Evolutionary conservation across 768 basidiomycete genomes (phyloP).

Genomic region (Tylopilus rubrobrunneus): DNA sequence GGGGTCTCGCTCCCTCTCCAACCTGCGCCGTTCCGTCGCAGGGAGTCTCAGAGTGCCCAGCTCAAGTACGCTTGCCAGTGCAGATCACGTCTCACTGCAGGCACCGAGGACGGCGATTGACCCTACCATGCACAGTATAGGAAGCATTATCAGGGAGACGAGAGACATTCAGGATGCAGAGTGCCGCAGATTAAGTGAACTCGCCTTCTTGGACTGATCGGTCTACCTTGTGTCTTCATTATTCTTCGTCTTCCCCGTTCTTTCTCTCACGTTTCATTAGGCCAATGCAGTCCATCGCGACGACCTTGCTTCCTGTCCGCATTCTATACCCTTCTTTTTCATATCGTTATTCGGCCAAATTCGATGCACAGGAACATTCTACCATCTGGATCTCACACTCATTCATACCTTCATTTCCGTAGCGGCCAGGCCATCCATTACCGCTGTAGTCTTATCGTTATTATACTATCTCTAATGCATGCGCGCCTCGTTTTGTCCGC

Average conservation of each 20-base stretch:
- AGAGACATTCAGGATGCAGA: constrained; percentile 63
- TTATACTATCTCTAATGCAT: background rate
- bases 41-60: constrained; percentile 28
- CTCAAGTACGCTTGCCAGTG: constrained; percentile 16
- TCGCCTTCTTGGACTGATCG: constrained; percentile 55
- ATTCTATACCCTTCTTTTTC: background rate
- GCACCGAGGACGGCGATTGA: constrained; percentile 41
- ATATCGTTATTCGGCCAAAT: constrained; percentile 4
- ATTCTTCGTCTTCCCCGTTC: background rate
- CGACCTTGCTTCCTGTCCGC: background rate
- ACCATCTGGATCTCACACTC: constrained; percentile 9
- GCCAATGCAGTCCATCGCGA: constrained; percentile 1
- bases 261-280: constrained; percentile 2
- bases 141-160: constrained; percentile 52
- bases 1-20: constrained; percentile 38
- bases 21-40: constrained; percentile 43
- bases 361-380: background rate
- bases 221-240: background rate
- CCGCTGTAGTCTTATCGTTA: constrained; percentile 5
- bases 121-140: constrained; percentile 58
- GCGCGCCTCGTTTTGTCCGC: background rate
- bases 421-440: background rate
- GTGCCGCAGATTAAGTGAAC: constrained; percentile 63
- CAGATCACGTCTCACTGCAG: constrained; percentile 35
- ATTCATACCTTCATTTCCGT: constrained; percentile 11